A percentile compares a stretch with the other conserved stretches of the same genome.
phyloP scores from a whole-genome alignment of 1,284 basidiomycete species.

The Melampsora abietis-canadensis region DNA sequence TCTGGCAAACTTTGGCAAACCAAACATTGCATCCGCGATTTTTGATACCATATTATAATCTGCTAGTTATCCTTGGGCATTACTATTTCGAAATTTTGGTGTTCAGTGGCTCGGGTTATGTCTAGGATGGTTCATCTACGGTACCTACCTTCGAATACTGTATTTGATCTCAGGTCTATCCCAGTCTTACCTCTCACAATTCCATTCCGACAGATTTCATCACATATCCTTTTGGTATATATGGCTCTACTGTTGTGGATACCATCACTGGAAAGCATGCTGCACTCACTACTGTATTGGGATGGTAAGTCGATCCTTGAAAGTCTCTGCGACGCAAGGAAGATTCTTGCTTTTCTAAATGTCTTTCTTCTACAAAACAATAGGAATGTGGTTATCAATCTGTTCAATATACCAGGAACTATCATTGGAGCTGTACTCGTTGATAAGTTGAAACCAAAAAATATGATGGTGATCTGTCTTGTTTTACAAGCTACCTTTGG shows the following conservation, averaged over 20 bases:
- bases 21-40: neutral
- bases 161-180: neutral
- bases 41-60: neutral
- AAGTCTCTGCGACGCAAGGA: neutral
- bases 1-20: neutral
- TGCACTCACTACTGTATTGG: slow-evolving; percentile 54
- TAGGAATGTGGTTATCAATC: slow-evolving; percentile 56
- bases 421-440: slow-evolving; percentile 73
- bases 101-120: slow-evolving; percentile 35
- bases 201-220: slow-evolving; percentile 41
- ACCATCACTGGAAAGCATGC: slow-evolving; percentile 62
- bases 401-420: slow-evolving; percentile 62
- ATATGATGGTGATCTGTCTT: slow-evolving; percentile 34
- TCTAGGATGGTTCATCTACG: slow-evolving; percentile 42
- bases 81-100: slow-evolving; percentile 40
- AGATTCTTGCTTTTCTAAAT: too few species aligned
- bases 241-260: slow-evolving; percentile 72
- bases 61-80: slow-evolving; percentile 40
- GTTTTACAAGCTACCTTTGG: slow-evolving; percentile 68
- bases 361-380: neutral
- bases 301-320: slow-evolving; percentile 23
- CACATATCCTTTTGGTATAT: slow-evolving; percentile 68
- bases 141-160: neutral
- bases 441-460: slow-evolving; percentile 51
- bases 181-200: too few species aligned